These are phyloP conservation scores for Sphaerulina vaccinii DNA, from an alignment of 2,329 filamentous ascomycete genomes.

Conservation along the genomic window DNA sequence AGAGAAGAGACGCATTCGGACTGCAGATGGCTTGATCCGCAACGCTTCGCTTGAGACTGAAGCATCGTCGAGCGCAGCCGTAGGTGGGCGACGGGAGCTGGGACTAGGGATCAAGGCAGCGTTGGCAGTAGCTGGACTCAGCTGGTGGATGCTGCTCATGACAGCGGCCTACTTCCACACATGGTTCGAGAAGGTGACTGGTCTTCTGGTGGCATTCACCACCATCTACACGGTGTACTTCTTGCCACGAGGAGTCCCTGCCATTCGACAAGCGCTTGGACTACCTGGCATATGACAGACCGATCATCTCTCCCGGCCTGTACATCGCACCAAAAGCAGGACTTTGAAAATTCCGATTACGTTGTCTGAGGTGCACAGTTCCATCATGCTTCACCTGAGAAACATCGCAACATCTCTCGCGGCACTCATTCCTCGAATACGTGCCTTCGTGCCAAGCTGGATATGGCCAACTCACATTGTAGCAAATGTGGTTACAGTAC, in stretches of 20 bases:
- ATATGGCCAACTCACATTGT: too few relatives aligned
- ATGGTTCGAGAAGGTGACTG: conserved; percentile 84
- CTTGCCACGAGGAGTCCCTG: conserved; percentile 46
- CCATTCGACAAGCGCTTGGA: conserved; percentile 44
- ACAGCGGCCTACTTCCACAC: conserved; percentile 98
- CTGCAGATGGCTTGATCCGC: conserved; percentile 62
- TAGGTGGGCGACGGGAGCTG: conserved; percentile 24
- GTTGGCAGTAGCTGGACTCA: conserved; percentile 64
- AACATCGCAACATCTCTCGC: too few relatives aligned
- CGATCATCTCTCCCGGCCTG: background rate
- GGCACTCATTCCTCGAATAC: too few relatives aligned
- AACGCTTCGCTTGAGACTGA: conserved; percentile 45
- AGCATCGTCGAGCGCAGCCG: conserved; percentile 41
- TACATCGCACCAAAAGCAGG: too few relatives aligned
- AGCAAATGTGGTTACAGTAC: too few relatives aligned
- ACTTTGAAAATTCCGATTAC: too few relatives aligned
- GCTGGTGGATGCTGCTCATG: conserved; percentile 97
- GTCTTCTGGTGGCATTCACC: conserved; percentile 48
- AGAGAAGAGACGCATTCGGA: conserved; percentile 66
- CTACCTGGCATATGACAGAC: conserved; percentile 44
- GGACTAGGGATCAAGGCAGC: conserved; percentile 55
- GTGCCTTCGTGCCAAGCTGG: too few relatives aligned
- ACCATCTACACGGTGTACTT: conserved; percentile 50
- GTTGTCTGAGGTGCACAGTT: too few relatives aligned
- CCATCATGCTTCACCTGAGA: too few relatives aligned